Conservation (phyloP, 179 eudicot genomes). For the Actinidia arguta region DNA sequence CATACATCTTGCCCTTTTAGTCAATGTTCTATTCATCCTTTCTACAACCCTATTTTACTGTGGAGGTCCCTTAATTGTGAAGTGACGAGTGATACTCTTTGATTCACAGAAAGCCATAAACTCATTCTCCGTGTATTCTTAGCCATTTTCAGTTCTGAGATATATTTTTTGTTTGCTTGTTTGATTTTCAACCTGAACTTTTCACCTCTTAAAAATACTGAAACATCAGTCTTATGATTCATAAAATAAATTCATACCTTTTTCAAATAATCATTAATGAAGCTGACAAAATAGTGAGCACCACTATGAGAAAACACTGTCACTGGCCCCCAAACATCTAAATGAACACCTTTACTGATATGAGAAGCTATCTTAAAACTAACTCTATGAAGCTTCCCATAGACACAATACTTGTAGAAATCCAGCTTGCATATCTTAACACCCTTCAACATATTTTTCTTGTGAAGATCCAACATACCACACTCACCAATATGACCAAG, state of each 20-base stretch:
- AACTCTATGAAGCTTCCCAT: background rate
- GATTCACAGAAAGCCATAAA: background rate
- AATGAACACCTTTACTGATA: background rate
- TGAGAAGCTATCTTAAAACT: background rate
- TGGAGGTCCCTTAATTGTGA: background rate
- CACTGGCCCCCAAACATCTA: no score
- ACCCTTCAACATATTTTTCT: background rate
- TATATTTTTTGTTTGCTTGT: background rate
- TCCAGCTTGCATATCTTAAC: background rate
- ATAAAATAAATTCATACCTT: background rate
- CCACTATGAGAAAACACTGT: no score
- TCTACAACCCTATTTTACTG: background rate
- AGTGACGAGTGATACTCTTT: background rate
- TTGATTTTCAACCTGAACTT: background rate
- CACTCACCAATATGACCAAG: background rate
- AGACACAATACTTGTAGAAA: background rate
- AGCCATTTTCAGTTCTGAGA: background rate
- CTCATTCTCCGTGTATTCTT: background rate
- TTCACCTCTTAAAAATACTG: background rate
- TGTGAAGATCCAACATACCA: background rate
- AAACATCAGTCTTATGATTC: background rate
- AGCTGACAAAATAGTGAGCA: background rate
- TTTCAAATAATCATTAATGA: background rate
- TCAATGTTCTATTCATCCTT: background rate
- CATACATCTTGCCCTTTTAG: background rate